Evolutionary conservation across 306 rosid species (phyloP), one percentile per base, ranked within the genome.

Genomic region (Vigna angularis): DNA sequence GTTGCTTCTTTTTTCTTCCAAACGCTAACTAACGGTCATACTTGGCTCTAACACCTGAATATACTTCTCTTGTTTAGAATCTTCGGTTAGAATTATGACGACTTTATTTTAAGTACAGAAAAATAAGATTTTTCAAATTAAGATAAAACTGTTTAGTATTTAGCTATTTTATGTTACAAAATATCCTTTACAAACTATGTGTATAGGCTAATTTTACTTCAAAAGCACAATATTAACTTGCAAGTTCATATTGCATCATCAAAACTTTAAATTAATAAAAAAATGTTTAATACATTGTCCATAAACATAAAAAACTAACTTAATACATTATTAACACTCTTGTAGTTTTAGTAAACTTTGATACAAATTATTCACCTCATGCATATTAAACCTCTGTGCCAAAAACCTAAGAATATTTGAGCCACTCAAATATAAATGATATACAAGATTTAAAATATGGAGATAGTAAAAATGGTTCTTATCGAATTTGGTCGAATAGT

Each of bases 21-120:
- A 69, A 20, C 36, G 15, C 32, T 78, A 87, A 82, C 84, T 59
- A 87, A 82, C 85, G 83, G 87, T 87, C 80, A 20, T 18, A 51
- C 42, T 86, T 48, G 13, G 83, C 83, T 59, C 32, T 47, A 17
- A 11, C 57, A 17, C 53, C 15, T 74, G 86, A 75, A 83, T 63
- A 49, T 70, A 71, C 89, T 72, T 78, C 65, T 16, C 67, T 38
- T 63, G 47, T 16, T 45, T 49, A 50, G 72, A 32, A 62, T 32
- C 45, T 16, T 62, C 22, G 9, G 0, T 12, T 9, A 50, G 11
- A 50, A 50, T 20, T 20, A 66, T 42, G 11, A 51, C 11, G 5
- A 28, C 40, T 28, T 12, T 10, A 10, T 58, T 12, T 30, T 30
- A 14, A 7, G 9, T 32, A 26, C 16, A 32, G 15, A 10, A 62